These are phyloP conservation scores for Amniculicola lignicola DNA, from an alignment of 495 filamentous ascomycete species.

Conservation along the genomic window DNA sequence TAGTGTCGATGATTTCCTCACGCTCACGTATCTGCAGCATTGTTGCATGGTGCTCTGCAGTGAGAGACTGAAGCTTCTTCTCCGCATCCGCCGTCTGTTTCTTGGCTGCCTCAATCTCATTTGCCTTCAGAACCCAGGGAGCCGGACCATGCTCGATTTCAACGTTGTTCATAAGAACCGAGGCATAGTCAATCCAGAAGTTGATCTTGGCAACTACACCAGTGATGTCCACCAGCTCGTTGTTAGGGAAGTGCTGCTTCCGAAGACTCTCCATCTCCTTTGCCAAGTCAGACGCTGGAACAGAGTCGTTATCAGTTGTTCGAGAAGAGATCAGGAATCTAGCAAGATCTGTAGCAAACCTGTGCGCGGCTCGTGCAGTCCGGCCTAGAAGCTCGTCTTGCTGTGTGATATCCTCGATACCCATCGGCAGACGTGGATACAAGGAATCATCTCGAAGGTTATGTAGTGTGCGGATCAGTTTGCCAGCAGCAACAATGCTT, in stretches of 20 bases:
- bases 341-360: slow-evolving; percentile 7
- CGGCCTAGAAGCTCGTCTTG: neutral
- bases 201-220: slow-evolving; percentile 68
- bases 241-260: neutral
- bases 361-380: neutral
- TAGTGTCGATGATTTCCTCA: slow-evolving; percentile 66
- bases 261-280: neutral
- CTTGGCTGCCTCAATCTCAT: slow-evolving; percentile 74
- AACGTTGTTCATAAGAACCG: slow-evolving; percentile 71
- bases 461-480: slow-evolving; percentile 9
- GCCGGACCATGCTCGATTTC: slow-evolving; percentile 76
- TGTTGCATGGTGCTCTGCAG: slow-evolving; percentile 66
- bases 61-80: slow-evolving; percentile 49
- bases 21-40: slow-evolving; percentile 61
- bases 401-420: slow-evolving; percentile 1
- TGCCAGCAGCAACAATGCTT: neutral
- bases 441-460: slow-evolving; percentile 7
- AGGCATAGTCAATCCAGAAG: slow-evolving; percentile 62
- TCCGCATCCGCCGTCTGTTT: slow-evolving; percentile 75
- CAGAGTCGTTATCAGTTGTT: neutral
- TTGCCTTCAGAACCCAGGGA: slow-evolving; percentile 81
- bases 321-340: neutral
- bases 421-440: slow-evolving; percentile 6
- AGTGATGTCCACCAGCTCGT: slow-evolving; percentile 17
- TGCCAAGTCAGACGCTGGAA: neutral